Percentiles rank a stretch among this genome's conserved stretches.
phyloP scores from a whole-genome alignment of 1,284 basidiomycete species.

The Ustilago hordei region DNA sequence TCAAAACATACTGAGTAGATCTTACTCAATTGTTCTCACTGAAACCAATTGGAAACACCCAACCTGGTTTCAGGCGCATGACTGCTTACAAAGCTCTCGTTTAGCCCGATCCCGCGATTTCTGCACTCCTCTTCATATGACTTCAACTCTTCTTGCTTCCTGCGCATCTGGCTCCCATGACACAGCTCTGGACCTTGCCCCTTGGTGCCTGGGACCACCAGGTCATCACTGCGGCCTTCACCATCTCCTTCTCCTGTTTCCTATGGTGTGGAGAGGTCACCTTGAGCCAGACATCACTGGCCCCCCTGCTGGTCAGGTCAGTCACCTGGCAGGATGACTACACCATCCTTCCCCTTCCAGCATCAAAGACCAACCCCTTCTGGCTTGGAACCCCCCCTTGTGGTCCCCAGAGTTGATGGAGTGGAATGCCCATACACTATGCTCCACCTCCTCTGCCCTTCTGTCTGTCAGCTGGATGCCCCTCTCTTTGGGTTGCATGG shows the following conservation, averaged over 20 bases:
- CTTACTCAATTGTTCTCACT: too few relatives aligned
- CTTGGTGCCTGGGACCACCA: neutral
- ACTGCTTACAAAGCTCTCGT: too few relatives aligned
- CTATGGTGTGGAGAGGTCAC: slow-evolving; percentile 1
- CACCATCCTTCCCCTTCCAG: neutral
- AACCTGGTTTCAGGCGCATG: too few relatives aligned
- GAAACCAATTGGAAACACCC: too few relatives aligned
- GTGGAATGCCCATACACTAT: neutral
- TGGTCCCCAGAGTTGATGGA: neutral
- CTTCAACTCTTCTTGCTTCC: too few relatives aligned
- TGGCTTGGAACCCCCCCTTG: neutral
- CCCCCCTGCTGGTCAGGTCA: neutral
- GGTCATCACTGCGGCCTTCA: slow-evolving; percentile 1
- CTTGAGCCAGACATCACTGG: neutral
- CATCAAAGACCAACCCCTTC: neutral
- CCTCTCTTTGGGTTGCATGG: neutral
- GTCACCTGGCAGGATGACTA: neutral
- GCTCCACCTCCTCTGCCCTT: too few relatives aligned
- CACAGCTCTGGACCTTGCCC: neutral
- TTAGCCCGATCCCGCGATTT: too few relatives aligned
- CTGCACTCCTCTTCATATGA: too few relatives aligned
- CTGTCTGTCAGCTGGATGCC: too few relatives aligned
- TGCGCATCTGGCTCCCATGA: too few relatives aligned
- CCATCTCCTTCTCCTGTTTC: neutral
- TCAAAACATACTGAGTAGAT: too few relatives aligned